These are phyloP conservation scores for Mycena floridula DNA, from an alignment of 768 basidiomycete species.

Conservation along the genomic window DNA sequence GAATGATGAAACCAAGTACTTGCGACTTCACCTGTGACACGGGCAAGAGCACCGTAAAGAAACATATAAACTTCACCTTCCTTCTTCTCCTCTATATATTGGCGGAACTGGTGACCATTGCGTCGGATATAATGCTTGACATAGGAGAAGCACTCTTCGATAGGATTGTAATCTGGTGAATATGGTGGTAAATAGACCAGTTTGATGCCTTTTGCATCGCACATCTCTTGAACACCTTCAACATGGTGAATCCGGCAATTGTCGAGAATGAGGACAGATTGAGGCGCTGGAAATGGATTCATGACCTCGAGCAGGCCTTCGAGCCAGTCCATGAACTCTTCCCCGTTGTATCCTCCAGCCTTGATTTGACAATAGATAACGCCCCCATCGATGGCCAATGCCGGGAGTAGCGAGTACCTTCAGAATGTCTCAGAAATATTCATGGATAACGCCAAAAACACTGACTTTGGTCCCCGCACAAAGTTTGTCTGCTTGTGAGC, in stretches of 20 bases:
- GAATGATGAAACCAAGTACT: constrained; percentile 8
- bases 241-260: constrained; percentile 25
- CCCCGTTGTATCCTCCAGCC: constrained; percentile 16
- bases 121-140: constrained; percentile 23
- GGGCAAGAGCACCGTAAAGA: constrained; percentile 1
- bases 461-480: constrained; percentile 12
- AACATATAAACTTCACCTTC: constrained; percentile 4
- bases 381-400: constrained; percentile 9
- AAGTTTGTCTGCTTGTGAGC: constrained; percentile 10
- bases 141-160: constrained; percentile 26
- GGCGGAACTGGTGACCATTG: constrained; percentile 11
- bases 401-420: constrained; percentile 17
- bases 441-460: neutral
- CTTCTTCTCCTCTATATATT: constrained; percentile 3
- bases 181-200: constrained; percentile 27
- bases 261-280: constrained; percentile 21
- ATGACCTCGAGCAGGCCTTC: constrained; percentile 12
- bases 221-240: constrained; percentile 12
- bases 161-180: too few species aligned
- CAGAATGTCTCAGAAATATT: neutral
- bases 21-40: too few species aligned
- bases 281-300: constrained; percentile 17
- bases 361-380: too few species aligned
- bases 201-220: constrained; percentile 13
- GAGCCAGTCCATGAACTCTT: constrained; percentile 14